Conservation (phyloP, 2,329 filamentous ascomycete genomes). For the Aspergillus terreus region DNA sequence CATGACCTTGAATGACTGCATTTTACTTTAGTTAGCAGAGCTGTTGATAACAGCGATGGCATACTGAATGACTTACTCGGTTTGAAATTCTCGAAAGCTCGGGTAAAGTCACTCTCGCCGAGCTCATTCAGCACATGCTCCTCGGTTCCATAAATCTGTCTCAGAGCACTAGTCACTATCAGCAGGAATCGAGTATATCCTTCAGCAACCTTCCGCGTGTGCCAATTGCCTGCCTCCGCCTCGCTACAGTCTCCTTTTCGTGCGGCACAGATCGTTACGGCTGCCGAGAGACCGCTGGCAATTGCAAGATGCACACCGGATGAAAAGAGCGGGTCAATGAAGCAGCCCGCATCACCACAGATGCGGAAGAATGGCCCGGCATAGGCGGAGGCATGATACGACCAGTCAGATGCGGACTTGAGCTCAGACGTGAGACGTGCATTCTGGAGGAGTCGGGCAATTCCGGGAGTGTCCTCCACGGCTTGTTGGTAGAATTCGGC, state of each 20-base stretch:
- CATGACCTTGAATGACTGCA: too few relatives aligned
- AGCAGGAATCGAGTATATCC: slow-evolving; percentile 49
- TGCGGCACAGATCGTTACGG: slow-evolving; percentile 41
- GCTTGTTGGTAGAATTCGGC: neutral
- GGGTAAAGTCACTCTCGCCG: too few relatives aligned
- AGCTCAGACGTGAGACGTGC: slow-evolving; percentile 35
- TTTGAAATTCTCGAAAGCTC: too few relatives aligned
- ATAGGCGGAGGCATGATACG: slow-evolving; percentile 46
- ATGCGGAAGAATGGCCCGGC: slow-evolving; percentile 40
- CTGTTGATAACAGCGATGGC: too few relatives aligned
- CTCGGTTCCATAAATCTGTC: slow-evolving; percentile 25
- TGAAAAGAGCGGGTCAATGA: slow-evolving; percentile 50
- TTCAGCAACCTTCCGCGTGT: slow-evolving; percentile 43
- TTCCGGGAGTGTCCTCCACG: slow-evolving; percentile 20
- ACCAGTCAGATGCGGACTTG: slow-evolving; percentile 47
- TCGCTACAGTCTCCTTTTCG: slow-evolving; percentile 40
- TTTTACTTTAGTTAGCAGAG: too few relatives aligned
- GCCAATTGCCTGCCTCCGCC: slow-evolving; percentile 35
- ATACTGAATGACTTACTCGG: too few relatives aligned
- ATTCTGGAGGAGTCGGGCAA: slow-evolving; percentile 27
- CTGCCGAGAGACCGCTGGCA: slow-evolving; percentile 43
- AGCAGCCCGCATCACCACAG: slow-evolving; percentile 47
- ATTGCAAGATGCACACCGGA: slow-evolving; percentile 49
- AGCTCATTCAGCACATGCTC: too few relatives aligned
- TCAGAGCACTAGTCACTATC: slow-evolving; percentile 35